Evolutionary conservation across 2,329 filamentous ascomycete species (phyloP).

Genomic region (Diatrype stigma): DNA sequence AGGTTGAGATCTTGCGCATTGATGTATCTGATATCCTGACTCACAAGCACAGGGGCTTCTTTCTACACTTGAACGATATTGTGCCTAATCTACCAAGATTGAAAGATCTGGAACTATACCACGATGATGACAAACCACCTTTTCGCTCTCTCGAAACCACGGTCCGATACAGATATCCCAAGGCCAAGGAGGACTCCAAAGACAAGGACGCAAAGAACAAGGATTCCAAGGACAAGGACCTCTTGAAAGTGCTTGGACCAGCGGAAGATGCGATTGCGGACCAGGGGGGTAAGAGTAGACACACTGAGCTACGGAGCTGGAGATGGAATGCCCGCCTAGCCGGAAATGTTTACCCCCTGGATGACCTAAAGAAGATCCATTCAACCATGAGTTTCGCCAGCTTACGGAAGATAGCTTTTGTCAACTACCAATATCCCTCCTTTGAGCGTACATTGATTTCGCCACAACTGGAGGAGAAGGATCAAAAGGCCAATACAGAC

Average conservation of each 20-base stretch:
- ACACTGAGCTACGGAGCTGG: constrained; percentile 48
- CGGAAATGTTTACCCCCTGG: constrained; percentile 40
- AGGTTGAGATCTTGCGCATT: constrained; percentile 66
- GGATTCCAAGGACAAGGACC: too few relatives aligned
- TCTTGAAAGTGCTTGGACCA: constrained; percentile 62
- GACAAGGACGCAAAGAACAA: too few relatives aligned
- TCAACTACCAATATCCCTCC: constrained; percentile 59
- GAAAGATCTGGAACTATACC: constrained; percentile 66
- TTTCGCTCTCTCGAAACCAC: constrained; percentile 54
- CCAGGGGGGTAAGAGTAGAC: constrained; percentile 29
- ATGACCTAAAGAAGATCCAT: constrained; percentile 51
- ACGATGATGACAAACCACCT: constrained; percentile 63
- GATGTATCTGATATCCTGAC: constrained; percentile 49
- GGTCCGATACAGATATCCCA: constrained; percentile 66
- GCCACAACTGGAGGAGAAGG: constrained; percentile 19
- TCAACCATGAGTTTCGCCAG: constrained; percentile 49
- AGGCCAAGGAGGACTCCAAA: too few relatives aligned
- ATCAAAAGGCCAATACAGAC: constrained; percentile 24
- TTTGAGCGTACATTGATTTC: constrained; percentile 29
- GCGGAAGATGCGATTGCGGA: constrained; percentile 38
- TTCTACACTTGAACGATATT: constrained; percentile 52
- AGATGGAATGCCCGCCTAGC: constrained; percentile 57
- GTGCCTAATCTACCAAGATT: constrained; percentile 64
- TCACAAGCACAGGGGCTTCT: constrained; percentile 15
- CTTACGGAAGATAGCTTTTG: constrained; percentile 54